Evolutionary conservation across 257 asterid species (phyloP), one percentile per base, ranked within the genome.

Genomic region (Primulina tabacum): DNA sequence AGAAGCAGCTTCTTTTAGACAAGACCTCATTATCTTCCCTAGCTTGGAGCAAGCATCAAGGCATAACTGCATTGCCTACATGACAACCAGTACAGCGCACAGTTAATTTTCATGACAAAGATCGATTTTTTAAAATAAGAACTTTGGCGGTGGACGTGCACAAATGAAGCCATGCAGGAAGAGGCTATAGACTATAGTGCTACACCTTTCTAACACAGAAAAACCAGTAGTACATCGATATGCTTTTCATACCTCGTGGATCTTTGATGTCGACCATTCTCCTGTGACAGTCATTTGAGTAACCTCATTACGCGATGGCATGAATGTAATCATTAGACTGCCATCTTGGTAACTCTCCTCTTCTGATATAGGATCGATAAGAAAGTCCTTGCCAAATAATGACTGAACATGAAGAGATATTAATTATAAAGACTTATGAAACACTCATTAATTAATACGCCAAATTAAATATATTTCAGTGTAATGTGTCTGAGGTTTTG

Each of bases 21-120:
- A 81, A n/a, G 92, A 81, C 60, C 97, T 81, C 89, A 86, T 86
- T 78, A 90, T 83, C 76, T 80, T 75, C 72, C 88, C 92, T 4
- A 90, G 91, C 84, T 93, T 90, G 30, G 94, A 81, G 74, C 97
- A 89, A 68, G 97, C 99, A 86, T 88, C 99, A 71, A 90, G 81
- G 57, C 96, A 89, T 28, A 93, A 74, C 78, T 83, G 92, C 94
- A 89, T 89, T 69, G 90, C 99, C 98, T 92, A 88, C 89, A 81
- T 14, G 67, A 34, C 5, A 9, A 38, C 14, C 47, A 1, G 47
- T 38, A 38, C 3, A 38, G 14, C 7, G 40, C 40, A 35, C 9
- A 35, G 30, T 28, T 28, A 28, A 28, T 28, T 28, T 2, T 28
- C 4, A 2, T 28, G 30, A 28, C 4, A 28, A 28, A 28, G 3